Evolutionary conservation across 768 basidiomycete genomes (phyloP), one percentile per base, ranked within the genome.

Genomic region (Collybia mongolica): DNA sequence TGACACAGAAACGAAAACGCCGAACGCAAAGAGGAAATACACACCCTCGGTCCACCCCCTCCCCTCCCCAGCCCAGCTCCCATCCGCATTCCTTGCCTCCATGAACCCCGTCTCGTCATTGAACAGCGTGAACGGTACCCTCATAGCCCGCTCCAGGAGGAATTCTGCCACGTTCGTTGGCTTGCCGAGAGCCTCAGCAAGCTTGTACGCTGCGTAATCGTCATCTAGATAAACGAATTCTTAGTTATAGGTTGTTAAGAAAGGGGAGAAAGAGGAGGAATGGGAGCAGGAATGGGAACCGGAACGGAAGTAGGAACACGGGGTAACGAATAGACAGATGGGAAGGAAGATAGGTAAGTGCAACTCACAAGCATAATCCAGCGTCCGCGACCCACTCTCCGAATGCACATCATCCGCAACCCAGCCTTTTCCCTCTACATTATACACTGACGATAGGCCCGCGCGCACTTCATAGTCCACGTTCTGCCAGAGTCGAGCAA

Each of bases 381-480:
- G 72, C 0, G 88, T 93, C 41, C 90, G 75, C 14, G 88, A 90
- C 12, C 79, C 89, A 23, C 88, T 80, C 59, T 92, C 90, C 0
- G 88, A 86, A 60, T 92, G 89, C 15, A 88, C 65, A 53, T 93
- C 88, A 47, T 83, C 75, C 1, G 86, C 90, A 1, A 92, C 90
- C 82, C 84, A 93, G 6, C 88, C 90, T 15, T 79, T 74, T 20
- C 73, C 61, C 8, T 70, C 53, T 19, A 58, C 56, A 24, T 59
- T 76, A 56, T 90, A 93, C n/a, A 81, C 79, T 0, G 84, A 80
- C 0, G 82, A 80, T 18, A 92, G 67, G 0, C 90, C 90, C 0
- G 90, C 90, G 23, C 90, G 82, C 6, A 83, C 90, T 75, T 93
- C 90, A 57, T 87, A 89, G 39, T 86, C 84, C 1, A 90, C 85